Evolutionary conservation across 306 rosid genomes (phyloP), one percentile per base, ranked within the genome.

Genomic region (Aeschynomene evenia): DNA sequence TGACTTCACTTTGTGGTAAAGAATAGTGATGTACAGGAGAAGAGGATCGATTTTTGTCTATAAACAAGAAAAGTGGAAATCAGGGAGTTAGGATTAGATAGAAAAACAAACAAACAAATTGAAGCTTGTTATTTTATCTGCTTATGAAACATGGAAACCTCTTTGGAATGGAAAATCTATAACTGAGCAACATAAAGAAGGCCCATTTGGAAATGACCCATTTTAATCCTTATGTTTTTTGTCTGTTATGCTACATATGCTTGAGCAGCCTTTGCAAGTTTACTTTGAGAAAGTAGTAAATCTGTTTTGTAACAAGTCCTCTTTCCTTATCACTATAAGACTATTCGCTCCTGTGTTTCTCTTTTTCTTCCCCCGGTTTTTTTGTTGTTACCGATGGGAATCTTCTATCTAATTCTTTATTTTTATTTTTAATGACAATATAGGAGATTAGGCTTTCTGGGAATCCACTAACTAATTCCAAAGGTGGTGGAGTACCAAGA

Each of bases 391-490:
- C 21, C 16, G 33, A 60, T 65, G 22, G 56, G 70, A 34, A 26
- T n/a, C 19, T 75, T 48, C 7, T 51, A 39, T 70, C 83, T 87
- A 42, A 69, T 79, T 76, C 13, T 78, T 68, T 49, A 49, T 74
- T 12, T 12, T 42, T n/a, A 11, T 40, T 40, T 40, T 40, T 20
- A 53, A 51, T 68, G 24, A 37, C 72, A 36, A 66, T 26, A 26
- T 84, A 94, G 98, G 97, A 94, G 51, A 63, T 80, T 81, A 87
- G 96, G 84, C 92, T 94, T 49, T 90, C 98, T 43, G 96, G 81
- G 13, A 94, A 91, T 81, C 94, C 96, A 74, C 68, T 91, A 52
- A 81, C 95, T 60, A 96, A 94, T 84, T 81, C 92, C 59, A 76
- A 73, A 53, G 67, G 78, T 68, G 98, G 88, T 28, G 95, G 98